These are phyloP conservation scores for Verbascum thapsus DNA, from an alignment of 257 asterid species.

Conservation along the genomic window DNA sequence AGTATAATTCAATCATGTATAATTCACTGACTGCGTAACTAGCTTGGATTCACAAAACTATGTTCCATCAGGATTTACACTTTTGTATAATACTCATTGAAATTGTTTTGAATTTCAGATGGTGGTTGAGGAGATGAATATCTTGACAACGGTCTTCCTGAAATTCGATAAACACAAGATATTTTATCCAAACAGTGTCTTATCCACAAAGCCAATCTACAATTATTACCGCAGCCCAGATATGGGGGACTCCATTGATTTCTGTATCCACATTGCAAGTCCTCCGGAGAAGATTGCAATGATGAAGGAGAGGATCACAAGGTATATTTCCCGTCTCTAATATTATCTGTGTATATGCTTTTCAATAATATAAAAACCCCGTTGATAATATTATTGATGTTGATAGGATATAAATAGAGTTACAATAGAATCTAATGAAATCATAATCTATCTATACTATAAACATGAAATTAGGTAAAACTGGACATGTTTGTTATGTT, in stretches of 20 bases:
- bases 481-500: too few relatives aligned
- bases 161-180: conserved; percentile 77
- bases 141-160: conserved; percentile 73
- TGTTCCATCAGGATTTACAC: background rate
- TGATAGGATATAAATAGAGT: too few relatives aligned
- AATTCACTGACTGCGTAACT: too few relatives aligned
- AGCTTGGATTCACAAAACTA: too few relatives aligned
- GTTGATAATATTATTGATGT: too few relatives aligned
- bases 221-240: conserved; percentile 92
- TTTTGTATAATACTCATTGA: background rate
- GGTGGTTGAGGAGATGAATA: conserved; percentile 97
- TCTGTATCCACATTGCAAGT: conserved; percentile 73
- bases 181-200: conserved; percentile 72
- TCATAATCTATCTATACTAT: too few relatives aligned
- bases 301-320: conserved; percentile 74
- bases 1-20: too few relatives aligned
- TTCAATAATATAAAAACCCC: too few relatives aligned
- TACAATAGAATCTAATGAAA: too few relatives aligned
- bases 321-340: too few relatives aligned
- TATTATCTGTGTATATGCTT: too few relatives aligned
- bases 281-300: conserved; percentile 64
- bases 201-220: conserved; percentile 71
- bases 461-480: too few relatives aligned
- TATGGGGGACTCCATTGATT: conserved; percentile 87
- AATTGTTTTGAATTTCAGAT: conserved; percentile 50